Evolutionary conservation across 1,284 basidiomycete species (phyloP).

Genomic region (Marasmius oreades): DNA sequence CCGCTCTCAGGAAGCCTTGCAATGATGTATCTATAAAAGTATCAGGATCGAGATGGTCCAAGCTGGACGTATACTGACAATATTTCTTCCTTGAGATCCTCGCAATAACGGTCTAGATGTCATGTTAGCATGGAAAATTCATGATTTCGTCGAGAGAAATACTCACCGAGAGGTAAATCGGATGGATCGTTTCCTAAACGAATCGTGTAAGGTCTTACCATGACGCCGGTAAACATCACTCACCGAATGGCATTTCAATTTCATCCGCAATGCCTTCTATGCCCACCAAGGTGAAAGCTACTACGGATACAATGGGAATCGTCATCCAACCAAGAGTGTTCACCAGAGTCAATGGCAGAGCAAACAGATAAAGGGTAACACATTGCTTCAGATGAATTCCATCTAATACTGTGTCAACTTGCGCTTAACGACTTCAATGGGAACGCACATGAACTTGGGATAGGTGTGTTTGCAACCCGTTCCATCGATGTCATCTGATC

Average conservation of each 20-base stretch:
- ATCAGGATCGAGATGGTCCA: not conserved
- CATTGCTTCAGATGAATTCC: slow-evolving; percentile 92
- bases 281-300: slow-evolving; percentile 88
- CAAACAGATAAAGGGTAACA: slow-evolving; percentile 84
- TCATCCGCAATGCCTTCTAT: slow-evolving; percentile 92
- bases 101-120: slow-evolving; percentile 71
- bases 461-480: slow-evolving; percentile 80
- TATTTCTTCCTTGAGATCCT: slow-evolving; percentile 81
- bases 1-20: slow-evolving; percentile 77
- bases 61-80: slow-evolving; percentile 45
- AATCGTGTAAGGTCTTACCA: slow-evolving; percentile 6
- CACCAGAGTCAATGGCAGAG: slow-evolving; percentile 81
- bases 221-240: slow-evolving; percentile 18
- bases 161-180: slow-evolving; percentile 67
- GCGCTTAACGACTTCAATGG: not conserved
- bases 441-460: slow-evolving; percentile 66
- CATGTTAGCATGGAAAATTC: slow-evolving; percentile 14
- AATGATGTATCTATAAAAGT: slow-evolving; percentile 61
- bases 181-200: slow-evolving; percentile 52
- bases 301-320: slow-evolving; percentile 78
- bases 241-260: slow-evolving; percentile 87
- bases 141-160: not conserved
- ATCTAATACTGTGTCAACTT: slow-evolving; percentile 35
- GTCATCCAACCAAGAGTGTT: slow-evolving; percentile 77
- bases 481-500: slow-evolving; percentile 85